A percentile compares a stretch with the other conserved stretches of the same genome.
Evolutionary conservation across 2,329 filamentous ascomycete species (phyloP).

Genomic region (Penicillium freii): DNA sequence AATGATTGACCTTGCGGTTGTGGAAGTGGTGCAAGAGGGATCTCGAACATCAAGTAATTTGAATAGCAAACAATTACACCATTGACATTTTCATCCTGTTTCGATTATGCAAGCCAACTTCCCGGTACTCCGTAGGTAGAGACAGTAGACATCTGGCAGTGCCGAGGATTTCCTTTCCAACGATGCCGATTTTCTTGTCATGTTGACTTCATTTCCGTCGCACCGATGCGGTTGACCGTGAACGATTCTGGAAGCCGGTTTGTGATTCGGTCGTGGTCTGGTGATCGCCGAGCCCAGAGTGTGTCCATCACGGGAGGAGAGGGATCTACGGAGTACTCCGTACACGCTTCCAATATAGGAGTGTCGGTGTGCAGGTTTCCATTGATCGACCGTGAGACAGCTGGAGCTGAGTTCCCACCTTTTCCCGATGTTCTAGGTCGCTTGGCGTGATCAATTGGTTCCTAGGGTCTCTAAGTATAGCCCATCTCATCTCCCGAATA

Average conservation of each 20-base stretch:
- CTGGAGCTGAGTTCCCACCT: background rate
- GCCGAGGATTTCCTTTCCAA: background rate
- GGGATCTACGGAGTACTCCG: background rate
- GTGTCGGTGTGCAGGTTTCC: conserved; percentile 5
- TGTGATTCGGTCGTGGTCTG: conserved; percentile 3
- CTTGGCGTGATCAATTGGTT: background rate
- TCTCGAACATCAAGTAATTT: conserved; percentile 13
- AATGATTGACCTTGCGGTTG: conserved; percentile 14
- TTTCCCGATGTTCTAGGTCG: background rate
- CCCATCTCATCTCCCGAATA: background rate
- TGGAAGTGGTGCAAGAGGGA: conserved; percentile 18
- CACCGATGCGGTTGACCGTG: conserved; percentile 3
- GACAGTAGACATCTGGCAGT: background rate
- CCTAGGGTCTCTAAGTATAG: background rate
- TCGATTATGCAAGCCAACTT: background rate
- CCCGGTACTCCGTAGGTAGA: no score
- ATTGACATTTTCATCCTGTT: background rate
- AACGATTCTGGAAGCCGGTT: conserved; percentile 11
- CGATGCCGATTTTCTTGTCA: background rate
- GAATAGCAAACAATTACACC: conserved; percentile 4
- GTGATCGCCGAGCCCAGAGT: conserved; percentile 2
- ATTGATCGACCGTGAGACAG: background rate
- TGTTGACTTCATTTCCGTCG: background rate
- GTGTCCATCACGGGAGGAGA: background rate
- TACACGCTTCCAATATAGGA: background rate